phyloP scores from a whole-genome alignment of 768 basidiomycete genomes.

The Thelephora aurantiotincta region DNA sequence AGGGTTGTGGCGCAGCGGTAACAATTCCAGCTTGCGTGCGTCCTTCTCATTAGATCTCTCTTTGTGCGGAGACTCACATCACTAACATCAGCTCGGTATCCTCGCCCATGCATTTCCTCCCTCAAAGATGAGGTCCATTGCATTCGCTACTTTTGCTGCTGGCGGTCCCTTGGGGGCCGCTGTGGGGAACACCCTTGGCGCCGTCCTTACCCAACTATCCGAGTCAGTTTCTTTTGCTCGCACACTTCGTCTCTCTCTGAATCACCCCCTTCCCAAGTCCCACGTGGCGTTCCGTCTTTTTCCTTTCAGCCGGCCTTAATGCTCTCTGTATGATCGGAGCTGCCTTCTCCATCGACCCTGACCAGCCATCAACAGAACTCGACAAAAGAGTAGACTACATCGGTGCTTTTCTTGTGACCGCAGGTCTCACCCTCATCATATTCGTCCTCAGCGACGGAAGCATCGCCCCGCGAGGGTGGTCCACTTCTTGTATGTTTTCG shows the following conservation, averaged over 20 bases:
- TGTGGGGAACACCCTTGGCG: slow-evolving; percentile 56
- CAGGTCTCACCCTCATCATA: slow-evolving; percentile 52
- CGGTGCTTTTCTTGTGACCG: slow-evolving; percentile 51
- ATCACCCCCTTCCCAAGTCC: slow-evolving; percentile 3
- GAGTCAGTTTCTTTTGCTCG: slow-evolving; percentile 13
- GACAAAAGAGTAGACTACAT: slow-evolving; percentile 57
- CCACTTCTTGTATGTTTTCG: slow-evolving; percentile 32
- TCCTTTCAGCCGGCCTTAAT: slow-evolving; percentile 42
- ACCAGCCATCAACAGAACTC: slow-evolving; percentile 21
- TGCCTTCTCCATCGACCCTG: slow-evolving; percentile 45
- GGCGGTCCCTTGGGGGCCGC: slow-evolving; percentile 76
- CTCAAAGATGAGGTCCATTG: slow-evolving; percentile 50
- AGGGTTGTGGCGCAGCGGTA: slow-evolving; percentile 72
- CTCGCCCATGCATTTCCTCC: slow-evolving; percentile 68
- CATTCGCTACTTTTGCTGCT: slow-evolving; percentile 74
- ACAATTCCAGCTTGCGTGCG: slow-evolving; percentile 58
- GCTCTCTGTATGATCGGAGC: slow-evolving; percentile 37
- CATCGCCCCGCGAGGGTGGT: slow-evolving; percentile 46
- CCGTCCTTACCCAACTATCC: slow-evolving; percentile 47
- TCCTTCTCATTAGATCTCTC: slow-evolving; percentile 1
- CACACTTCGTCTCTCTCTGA: background rate
- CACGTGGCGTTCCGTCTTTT: slow-evolving; percentile 62
- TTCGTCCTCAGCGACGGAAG: slow-evolving; percentile 62
- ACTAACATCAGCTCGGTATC: slow-evolving; percentile 47
- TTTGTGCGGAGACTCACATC: background rate